Conservation (phyloP, 2,329 filamentous ascomycete species). For the Colletotrichum shisoi region DNA sequence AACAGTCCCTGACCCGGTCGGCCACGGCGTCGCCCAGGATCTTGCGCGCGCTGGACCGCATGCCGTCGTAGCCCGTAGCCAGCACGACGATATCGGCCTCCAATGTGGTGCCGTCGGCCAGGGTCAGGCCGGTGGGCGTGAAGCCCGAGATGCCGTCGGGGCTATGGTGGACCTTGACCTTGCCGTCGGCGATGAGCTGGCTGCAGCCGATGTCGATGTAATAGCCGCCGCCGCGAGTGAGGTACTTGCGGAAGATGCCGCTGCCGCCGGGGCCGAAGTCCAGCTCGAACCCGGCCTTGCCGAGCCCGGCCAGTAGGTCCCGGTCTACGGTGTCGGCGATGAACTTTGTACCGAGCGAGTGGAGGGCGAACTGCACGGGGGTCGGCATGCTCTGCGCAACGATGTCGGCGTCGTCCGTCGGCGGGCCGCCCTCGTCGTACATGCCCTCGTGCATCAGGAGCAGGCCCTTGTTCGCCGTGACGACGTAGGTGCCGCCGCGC, state of each 20-base stretch:
- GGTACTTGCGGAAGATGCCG: slow-evolving; percentile 69
- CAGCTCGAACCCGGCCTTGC: slow-evolving; percentile 66
- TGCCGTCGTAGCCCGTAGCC: slow-evolving; percentile 73
- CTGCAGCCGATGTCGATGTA: slow-evolving; percentile 74
- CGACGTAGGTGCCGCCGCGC: slow-evolving; percentile 70
- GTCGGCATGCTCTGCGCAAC: slow-evolving; percentile 64
- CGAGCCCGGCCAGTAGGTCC: slow-evolving; percentile 55
- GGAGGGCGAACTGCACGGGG: slow-evolving; percentile 58
- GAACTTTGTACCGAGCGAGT: slow-evolving; percentile 62
- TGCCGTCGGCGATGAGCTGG: slow-evolving; percentile 68
- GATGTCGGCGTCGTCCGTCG: slow-evolving; percentile 72
- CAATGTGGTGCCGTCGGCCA: slow-evolving; percentile 64
- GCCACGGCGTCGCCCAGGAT: slow-evolving; percentile 70
- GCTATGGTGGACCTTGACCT: slow-evolving; percentile 69
- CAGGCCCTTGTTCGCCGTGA: slow-evolving; percentile 62
- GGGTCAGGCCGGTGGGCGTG: slow-evolving; percentile 53
- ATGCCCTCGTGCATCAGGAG: slow-evolving; percentile 62
- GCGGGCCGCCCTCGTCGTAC: slow-evolving; percentile 62
- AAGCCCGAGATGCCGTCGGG: slow-evolving; percentile 61
- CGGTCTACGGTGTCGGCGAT: slow-evolving; percentile 50
- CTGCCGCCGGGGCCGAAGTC: slow-evolving; percentile 65
- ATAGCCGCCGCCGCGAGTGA: slow-evolving; percentile 72
- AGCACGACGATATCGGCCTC: slow-evolving; percentile 70
- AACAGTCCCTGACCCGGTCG: slow-evolving; percentile 65
- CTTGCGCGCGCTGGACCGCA: slow-evolving; percentile 67